Evolutionary conservation across 306 rosid species (phyloP).

Genomic region (Sophora flavescens): DNA sequence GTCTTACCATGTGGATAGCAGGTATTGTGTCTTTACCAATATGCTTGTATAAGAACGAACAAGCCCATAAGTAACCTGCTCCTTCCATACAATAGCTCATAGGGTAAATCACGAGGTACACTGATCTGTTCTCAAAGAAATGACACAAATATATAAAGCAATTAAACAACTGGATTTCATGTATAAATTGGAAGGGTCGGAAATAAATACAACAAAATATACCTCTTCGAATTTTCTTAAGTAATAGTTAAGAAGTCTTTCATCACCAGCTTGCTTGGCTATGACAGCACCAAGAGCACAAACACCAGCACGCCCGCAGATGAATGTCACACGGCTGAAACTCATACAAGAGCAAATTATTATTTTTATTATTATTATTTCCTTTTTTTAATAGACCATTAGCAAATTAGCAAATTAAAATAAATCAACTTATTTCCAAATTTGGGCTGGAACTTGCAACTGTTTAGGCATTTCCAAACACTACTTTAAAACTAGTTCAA

Average conservation of each 20-base stretch:
- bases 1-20: constrained; percentile 57
- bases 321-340: constrained; percentile 76
- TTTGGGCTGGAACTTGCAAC: not conserved
- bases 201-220: constrained; percentile 27
- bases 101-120: constrained; percentile 66
- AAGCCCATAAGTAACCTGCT: constrained; percentile 84
- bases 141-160: constrained; percentile 8
- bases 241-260: constrained; percentile 61
- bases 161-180: not conserved
- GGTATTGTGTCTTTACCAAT: constrained; percentile 65
- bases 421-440: constrained; percentile 8
- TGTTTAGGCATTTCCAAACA: constrained; percentile 15
- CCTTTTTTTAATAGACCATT: no score
- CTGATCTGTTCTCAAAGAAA: constrained; percentile 64
- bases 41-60: constrained; percentile 80
- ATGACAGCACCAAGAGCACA: constrained; percentile 85
- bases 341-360: constrained; percentile 24
- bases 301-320: constrained; percentile 81
- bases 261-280: constrained; percentile 76
- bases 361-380: no score
- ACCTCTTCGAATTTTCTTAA: constrained; percentile 69
- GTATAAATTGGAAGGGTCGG: constrained; percentile 22
- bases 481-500: not conserved
- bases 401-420: not conserved
- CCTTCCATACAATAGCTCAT: constrained; percentile 84